Percentiles rank a stretch among this genome's conserved stretches.
Conservation (phyloP, 148 eudicot species). For the Vaccinium darrowii region DNA sequence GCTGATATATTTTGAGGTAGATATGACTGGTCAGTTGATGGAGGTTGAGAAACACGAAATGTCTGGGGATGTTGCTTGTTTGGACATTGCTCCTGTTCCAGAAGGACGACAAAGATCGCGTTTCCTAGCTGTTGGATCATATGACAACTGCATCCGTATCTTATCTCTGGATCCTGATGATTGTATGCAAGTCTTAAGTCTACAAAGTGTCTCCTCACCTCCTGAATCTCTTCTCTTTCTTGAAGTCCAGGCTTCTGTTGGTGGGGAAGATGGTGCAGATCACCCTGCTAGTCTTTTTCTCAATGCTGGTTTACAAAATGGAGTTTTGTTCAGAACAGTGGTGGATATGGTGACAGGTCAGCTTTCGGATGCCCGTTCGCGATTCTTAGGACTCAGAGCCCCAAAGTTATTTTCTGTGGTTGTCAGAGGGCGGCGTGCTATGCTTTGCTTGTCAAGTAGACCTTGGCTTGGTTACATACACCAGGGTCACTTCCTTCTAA, state of each 20-base stretch:
- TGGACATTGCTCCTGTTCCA: slow-evolving; percentile 97
- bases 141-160: slow-evolving; percentile 91
- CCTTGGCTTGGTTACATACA: slow-evolving; percentile 99
- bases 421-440: slow-evolving; percentile 85
- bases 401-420: slow-evolving; percentile 82
- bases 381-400: slow-evolving; percentile 86
- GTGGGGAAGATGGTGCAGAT: slow-evolving; percentile 99
- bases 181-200: slow-evolving; percentile 86
- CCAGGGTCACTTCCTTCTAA: slow-evolving; percentile 92
- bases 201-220: slow-evolving; percentile 94
- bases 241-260: slow-evolving; percentile 90
- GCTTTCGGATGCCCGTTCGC: slow-evolving; percentile 93
- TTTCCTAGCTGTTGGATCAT: slow-evolving; percentile 95
- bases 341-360: slow-evolving; percentile 99
- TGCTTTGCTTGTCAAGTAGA: slow-evolving; percentile 96
- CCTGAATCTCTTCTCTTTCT: slow-evolving; percentile 95
- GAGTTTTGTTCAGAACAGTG: slow-evolving; percentile 91
- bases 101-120: slow-evolving; percentile 96
- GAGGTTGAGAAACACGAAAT: slow-evolving; percentile 95
- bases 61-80: slow-evolving; percentile 98
- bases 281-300: slow-evolving; percentile 97
- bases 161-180: slow-evolving; percentile 95
- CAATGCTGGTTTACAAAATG: slow-evolving; percentile 90
- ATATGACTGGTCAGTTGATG: slow-evolving; percentile 89
- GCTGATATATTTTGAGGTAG: slow-evolving; percentile 94